Base-by-base conservation (phyloP, 176 grass and related monocot genomes). In the Miscanthus lutarioriparius region DNA sequence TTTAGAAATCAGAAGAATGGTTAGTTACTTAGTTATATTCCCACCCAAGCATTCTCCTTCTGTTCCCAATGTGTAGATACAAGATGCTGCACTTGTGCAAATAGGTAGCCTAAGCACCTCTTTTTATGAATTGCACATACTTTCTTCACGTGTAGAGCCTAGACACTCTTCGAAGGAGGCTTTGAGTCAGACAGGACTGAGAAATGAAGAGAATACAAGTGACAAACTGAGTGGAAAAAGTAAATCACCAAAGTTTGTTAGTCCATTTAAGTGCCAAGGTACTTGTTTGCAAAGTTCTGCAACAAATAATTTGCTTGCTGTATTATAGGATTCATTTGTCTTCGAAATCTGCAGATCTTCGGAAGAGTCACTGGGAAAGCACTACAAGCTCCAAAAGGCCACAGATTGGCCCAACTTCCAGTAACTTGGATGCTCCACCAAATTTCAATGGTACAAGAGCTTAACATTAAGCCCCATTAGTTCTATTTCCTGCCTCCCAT, bases 21-120 rank as follows among this genome's bases (percentile, higher is more conserved):
- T 97, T 82, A 71, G 83, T n/a, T n/a, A n/a, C n/a, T n/a, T n/a
- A n/a, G n/a, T 86, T 88, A 71, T 45, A 61, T 83, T 69, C 38
- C 58, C 69, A 22, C 54, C 7, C 54, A 84, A 84, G 6, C 16
- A 62, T 48, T 3, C 10, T 41, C 17, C 9, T 73, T 64, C 68
- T 81, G 10, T n/a, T 51, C 44, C n/a, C 22, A 75, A 15, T 11
- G 3, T 82, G 25, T 49, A 35, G 20, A 75, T 80, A 64, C 19
- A 59, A 74, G 62, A 71, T 20, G 53, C 10, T 66, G 2, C 39
- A 70, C 20, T 30, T 28, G 14, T 82, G 36, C 10, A 45, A 82
- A 10, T 83, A 81, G 17, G 16, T 30, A 36, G 25, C 35, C 19
- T 86, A 56, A 56, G 35, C 14, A 47, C 39, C 1, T 76, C 14